Evolutionary conservation across 768 basidiomycete species (phyloP), one percentile per base, ranked within the genome.

Genomic region (Russula emetica): DNA sequence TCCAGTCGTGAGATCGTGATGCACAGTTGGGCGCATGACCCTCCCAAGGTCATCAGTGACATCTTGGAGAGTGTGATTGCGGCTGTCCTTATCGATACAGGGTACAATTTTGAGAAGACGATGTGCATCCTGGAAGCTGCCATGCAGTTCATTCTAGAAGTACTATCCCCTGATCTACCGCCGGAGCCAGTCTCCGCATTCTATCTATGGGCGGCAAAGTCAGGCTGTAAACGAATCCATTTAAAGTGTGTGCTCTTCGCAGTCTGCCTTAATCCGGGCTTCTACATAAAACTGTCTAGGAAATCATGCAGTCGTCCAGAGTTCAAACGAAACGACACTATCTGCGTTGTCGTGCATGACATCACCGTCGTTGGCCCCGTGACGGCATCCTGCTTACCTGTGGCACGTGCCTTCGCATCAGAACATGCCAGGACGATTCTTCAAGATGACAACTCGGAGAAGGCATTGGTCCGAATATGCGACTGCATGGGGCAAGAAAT

Each of bases 21-120:
- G 14, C 79, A 82, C 40, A 85, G 87, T 7, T 94, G 92, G 92
- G 83, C 83, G 69, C 87, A 86, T 66, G 87, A 92, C 69, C 91
- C 92, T 10, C 92, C 94, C 0, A 96, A 96, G 74, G 86, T 83
- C 7, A 75, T 93, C 36, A 87, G 89, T 61, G 94, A 96, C 70
- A 82, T 92, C 5, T 79, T 95, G 58, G 94, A 96, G 74, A 89
- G 92, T 58, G 75, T 95, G 6, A 76, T 94, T 38, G 94, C 92
- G 1, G 92, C 91, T 2, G 78, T 96, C 22, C 81, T 96, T 32
- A 82, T 95, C 49, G 94, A 96, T 74, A 83, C 84, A 5, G 85
- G 81, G 5, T 91, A 87, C 70, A 75, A 91, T 66, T 85, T 89
- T 64, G 90, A 92, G 56, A 82, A 78, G 63, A 83, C 85, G 4